phyloP scores from a whole-genome alignment of 164 flowering plant genomes.

The Cinnamomum chago region DNA sequence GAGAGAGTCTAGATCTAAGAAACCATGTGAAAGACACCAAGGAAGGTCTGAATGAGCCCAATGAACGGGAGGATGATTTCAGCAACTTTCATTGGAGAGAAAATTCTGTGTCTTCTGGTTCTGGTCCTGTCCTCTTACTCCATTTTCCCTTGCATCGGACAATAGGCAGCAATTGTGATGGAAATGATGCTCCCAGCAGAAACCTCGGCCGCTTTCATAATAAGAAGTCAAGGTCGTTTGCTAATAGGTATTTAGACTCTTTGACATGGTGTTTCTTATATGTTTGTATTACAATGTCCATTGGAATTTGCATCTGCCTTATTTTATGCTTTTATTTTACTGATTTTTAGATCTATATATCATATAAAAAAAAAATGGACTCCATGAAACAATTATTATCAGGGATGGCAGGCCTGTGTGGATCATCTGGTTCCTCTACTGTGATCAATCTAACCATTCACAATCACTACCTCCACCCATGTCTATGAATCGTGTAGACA shows the following conservation, averaged over 20 bases:
- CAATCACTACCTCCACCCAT: too few relatives aligned
- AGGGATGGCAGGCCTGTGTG: too few relatives aligned
- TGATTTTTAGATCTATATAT: background rate
- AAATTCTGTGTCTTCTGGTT: conserved; percentile 39
- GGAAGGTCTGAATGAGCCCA: conserved; percentile 10
- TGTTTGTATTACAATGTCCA: background rate
- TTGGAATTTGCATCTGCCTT: background rate
- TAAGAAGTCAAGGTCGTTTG: background rate
- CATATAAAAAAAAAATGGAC: too few relatives aligned
- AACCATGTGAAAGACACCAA: conserved; percentile 13
- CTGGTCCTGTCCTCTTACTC: conserved; percentile 72
- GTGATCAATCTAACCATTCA: too few relatives aligned
- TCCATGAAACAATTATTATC: too few relatives aligned
- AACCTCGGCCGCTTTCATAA: conserved; percentile 1
- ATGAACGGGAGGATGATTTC: conserved; percentile 3
- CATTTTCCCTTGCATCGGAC: conserved; percentile 55
- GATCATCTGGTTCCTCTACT: too few relatives aligned
- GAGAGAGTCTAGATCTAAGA: conserved; percentile 39
- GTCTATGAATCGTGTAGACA: too few relatives aligned
- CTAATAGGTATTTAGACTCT: conserved; percentile 13
- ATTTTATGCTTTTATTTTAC: too few relatives aligned
- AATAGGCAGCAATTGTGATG: conserved; percentile 11
- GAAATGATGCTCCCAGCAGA: conserved; percentile 5
- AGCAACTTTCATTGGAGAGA: conserved; percentile 38
- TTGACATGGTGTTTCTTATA: background rate